Evolutionary conservation across 2,329 filamentous ascomycete genomes (phyloP).

Genomic region (Sclerotiophoma versabilis): DNA sequence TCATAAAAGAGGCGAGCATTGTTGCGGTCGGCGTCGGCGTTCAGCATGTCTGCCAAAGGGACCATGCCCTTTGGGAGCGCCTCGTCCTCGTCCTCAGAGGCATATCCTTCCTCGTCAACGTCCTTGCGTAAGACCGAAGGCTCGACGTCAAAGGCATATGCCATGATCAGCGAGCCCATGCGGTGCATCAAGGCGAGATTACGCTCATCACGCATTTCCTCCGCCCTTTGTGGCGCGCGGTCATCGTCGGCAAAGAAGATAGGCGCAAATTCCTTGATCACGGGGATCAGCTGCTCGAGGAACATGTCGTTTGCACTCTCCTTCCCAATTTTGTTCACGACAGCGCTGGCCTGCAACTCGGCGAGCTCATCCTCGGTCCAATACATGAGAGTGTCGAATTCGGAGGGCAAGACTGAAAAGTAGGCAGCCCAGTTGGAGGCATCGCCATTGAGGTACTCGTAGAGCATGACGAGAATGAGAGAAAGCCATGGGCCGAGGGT

Average conservation of each 20-base stretch:
- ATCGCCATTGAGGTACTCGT: conserved; percentile 69
- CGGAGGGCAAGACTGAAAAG: conserved; percentile 72
- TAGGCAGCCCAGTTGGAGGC: conserved; percentile 79
- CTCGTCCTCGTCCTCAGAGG: conserved; percentile 57
- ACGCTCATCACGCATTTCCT: conserved; percentile 55
- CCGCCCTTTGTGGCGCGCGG: conserved; percentile 38
- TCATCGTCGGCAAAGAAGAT: conserved; percentile 51
- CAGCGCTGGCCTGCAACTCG: conserved; percentile 77
- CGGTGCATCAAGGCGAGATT: conserved; percentile 70
- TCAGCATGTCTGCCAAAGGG: conserved; percentile 87
- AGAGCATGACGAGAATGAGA: conserved; percentile 80
- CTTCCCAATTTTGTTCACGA: conserved; percentile 79
- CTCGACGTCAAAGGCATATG: conserved; percentile 87
- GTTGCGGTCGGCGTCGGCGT: conserved; percentile 82
- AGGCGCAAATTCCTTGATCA: conserved; percentile 53
- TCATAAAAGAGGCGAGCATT: conserved; percentile 73
- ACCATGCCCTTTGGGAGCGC: conserved; percentile 79
- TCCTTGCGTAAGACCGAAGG: conserved; percentile 55
- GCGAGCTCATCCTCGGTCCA: conserved; percentile 76
- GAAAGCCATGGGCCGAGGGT: conserved; percentile 59
- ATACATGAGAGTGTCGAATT: conserved; percentile 89
- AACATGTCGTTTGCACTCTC: conserved; percentile 75
- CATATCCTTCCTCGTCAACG: conserved; percentile 63
- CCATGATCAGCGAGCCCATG: conserved; percentile 90
- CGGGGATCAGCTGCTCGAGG: conserved; percentile 61